Evolutionary conservation across 345 rosid species (phyloP), one percentile per base, ranked within the genome.

Genomic region (Boechera stricta): DNA sequence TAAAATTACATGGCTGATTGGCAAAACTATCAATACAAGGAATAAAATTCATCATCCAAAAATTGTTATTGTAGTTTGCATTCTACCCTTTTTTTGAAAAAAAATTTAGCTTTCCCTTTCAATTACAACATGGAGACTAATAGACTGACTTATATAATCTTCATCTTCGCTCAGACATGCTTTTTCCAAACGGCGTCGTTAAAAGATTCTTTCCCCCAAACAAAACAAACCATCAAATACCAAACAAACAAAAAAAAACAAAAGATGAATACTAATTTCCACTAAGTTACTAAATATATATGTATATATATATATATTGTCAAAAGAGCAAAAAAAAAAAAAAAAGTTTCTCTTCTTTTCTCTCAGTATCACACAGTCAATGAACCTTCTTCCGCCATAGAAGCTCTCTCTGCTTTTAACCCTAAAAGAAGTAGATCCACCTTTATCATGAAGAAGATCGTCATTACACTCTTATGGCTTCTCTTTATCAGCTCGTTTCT

Each of bases 371-470:
- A 56, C 64, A 62, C 67, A 71, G 77, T 78, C 73, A 57, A 77
- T 77, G 77, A 56, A 29, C 33, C 9, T 42, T 53, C 69, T 42
- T 76, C 80, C 44, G 53, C 81, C 67, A 71, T 64, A 16, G 81
- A 77, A 76, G 79, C 68, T 38, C 53, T 39, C 3, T 38, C 1
- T 4, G 12, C 18, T 48, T 71, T 48, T 10, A 64, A 18, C 71
- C 75, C 38, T 55, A 71, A 60, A 71, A 59, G 64, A 62, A 54
- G 13, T 42, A 69, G 80, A 77, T 77, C 81, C 81, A 64, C 7
- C 35, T 32, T 71, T 42, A 55, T 10, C 62, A 74, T 73, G 82
- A 81, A 72, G 81, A 77, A 67, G 54, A 78, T 76, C 72, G 44
- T 63, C 77, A 53, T 69, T 11, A 38, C 74, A 6, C 72, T 76